Evolutionary conservation across 129 eudicot species (phyloP).

Genomic region (Scalesia atractyloides): DNA sequence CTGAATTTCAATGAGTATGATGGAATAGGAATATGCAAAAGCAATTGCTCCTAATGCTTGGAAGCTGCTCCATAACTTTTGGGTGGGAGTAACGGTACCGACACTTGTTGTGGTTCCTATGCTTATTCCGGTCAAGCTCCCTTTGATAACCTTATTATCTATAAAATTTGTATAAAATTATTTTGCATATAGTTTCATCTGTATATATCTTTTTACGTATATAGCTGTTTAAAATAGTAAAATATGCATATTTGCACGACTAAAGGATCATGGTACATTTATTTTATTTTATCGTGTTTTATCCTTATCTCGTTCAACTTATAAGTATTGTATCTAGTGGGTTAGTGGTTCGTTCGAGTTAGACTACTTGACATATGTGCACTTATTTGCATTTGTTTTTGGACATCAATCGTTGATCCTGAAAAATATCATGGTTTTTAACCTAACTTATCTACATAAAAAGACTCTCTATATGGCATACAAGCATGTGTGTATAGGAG

Average conservation of each 20-base stretch:
- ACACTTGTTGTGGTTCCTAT: slow-evolving; percentile 48
- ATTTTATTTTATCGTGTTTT: neutral
- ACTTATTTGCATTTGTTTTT: slow-evolving; percentile 5
- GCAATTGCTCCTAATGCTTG: slow-evolving; percentile 85
- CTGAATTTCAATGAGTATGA: slow-evolving; percentile 74
- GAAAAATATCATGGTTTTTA: slow-evolving; percentile 17
- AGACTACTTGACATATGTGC: neutral
- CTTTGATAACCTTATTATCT: slow-evolving; percentile 55
- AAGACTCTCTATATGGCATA: slow-evolving; percentile 13
- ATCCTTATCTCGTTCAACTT: neutral
- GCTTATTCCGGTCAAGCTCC: slow-evolving; percentile 70
- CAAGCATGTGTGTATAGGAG: slow-evolving; percentile 25
- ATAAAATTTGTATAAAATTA: slow-evolving; percentile 5
- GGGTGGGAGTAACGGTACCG: slow-evolving; percentile 53
- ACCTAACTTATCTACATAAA: slow-evolving; percentile 16
- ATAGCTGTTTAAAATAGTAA: neutral
- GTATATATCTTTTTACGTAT: neutral
- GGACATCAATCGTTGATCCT: slow-evolving; percentile 27
- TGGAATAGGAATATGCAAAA: slow-evolving; percentile 69
- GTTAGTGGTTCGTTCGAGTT: neutral
- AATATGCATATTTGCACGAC: neutral
- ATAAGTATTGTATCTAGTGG: neutral
- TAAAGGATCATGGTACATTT: neutral
- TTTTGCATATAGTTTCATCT: no score
- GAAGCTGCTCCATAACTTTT: slow-evolving; percentile 74